These are phyloP conservation scores for Penicillium aurantiogriseum DNA, from an alignment of 2,329 filamentous ascomycete genomes.

Conservation along the genomic window DNA sequence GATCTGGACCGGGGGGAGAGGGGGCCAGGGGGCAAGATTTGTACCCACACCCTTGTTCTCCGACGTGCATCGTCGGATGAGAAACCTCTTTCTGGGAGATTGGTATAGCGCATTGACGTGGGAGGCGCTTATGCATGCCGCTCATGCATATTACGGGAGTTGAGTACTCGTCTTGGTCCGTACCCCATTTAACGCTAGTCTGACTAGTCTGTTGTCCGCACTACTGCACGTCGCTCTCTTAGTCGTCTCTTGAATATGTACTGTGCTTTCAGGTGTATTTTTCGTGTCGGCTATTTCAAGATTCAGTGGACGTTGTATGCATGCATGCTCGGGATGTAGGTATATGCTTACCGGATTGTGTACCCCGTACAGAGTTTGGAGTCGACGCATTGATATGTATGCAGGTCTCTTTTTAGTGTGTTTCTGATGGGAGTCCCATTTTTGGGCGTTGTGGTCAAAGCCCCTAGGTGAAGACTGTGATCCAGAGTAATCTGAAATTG, in stretches of 20 bases:
- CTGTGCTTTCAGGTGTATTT: neutral
- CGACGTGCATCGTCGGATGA: conserved; percentile 12
- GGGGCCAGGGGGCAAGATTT: neutral
- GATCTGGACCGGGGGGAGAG: conserved; percentile 4
- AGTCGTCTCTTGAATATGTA: neutral
- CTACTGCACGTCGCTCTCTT: conserved; percentile 17
- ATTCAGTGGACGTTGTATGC: neutral
- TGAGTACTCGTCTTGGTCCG: neutral
- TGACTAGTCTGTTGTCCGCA: neutral
- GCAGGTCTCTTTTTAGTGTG: neutral
- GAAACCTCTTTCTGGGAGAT: neutral
- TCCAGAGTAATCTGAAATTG: neutral
- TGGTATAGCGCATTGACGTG: conserved; percentile 4
- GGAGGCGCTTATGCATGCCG: conserved; percentile 16
- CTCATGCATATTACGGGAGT: neutral
- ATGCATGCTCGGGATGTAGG: neutral
- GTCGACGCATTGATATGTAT: neutral
- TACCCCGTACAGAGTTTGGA: neutral
- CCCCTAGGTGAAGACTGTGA: neutral
- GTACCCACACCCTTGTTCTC: neutral
- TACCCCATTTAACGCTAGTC: neutral
- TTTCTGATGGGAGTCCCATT: neutral
- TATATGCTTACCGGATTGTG: neutral
- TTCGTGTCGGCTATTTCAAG: neutral
- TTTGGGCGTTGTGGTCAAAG: neutral